Base-by-base conservation (phyloP, 306 rosid species). In the Datisca glomerata region DNA sequence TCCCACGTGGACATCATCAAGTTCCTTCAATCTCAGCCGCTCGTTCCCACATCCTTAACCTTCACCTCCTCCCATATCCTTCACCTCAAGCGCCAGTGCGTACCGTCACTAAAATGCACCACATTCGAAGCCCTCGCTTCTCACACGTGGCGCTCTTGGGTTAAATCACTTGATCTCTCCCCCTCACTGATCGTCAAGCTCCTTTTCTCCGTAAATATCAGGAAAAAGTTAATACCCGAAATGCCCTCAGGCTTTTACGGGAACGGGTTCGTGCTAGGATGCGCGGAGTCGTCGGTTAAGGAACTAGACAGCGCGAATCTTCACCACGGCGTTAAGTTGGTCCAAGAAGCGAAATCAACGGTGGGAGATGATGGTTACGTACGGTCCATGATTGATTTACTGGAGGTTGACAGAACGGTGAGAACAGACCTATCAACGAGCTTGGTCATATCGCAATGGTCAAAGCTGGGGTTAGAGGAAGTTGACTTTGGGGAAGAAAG, bases 141-240 rank as follows among this genome's bases (percentile, higher is more conserved):
- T 0, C 96, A 86, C 75, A 86, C 92, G 37, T 86, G 96, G 96
- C 84, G 91, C 20, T 75, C 79, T 7, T 86, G 96, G 96, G 63
- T 81, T 38, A 49, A 63, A 15, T 68, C 92, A 2, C 57, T 81
- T 12, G 56, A 64, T 42, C 45, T 64, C 6, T 18, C 66, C 0
- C 70, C 81, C 3, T 45, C 52, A 0, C 63, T 55, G 8, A 16
- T 12, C 0, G 76, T 64, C n/a, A 86, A 86, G 61, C 73, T 86
- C 7, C 92, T 86, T 9, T 86, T 86, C 71, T 81, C 94, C 0
- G 73, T 81, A 22, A 86, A 71, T 41, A 28, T 86, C 17, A 58
- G 96, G 0, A 37, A 25, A 18, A 53, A 31, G 22, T 0, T 73
- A 15, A 49, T 4, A 17, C 71, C 76, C 0, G 63, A 63, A 32